phyloP scores from a whole-genome alignment of 441 rosid genomes.

The Biscutella laevigata region DNA sequence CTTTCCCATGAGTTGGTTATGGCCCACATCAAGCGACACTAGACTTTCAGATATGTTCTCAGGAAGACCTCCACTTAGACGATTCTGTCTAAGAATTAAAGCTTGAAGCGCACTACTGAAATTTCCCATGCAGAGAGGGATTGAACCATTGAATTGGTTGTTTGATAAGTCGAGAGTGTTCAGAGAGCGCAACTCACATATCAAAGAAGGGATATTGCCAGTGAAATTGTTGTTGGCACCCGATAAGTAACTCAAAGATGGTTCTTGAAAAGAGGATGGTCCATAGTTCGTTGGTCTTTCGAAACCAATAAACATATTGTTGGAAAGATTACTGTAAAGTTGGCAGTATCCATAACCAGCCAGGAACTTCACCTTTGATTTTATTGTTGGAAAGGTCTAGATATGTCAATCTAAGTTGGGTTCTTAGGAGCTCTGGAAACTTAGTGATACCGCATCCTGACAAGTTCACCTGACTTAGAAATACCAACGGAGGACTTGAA shows the following conservation, averaged over 20 bases:
- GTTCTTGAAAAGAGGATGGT: background rate
- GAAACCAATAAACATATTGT: conserved; percentile 11
- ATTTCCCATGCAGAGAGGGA: conserved; percentile 32
- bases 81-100: conserved; percentile 34
- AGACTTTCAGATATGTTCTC: conserved; percentile 15
- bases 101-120: conserved; percentile 14
- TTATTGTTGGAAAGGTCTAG: conserved; percentile 39
- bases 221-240: conserved; percentile 22
- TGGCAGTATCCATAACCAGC: conserved; percentile 33
- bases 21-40: conserved; percentile 30
- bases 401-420: background rate
- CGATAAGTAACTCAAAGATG: background rate
- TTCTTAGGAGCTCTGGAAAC: conserved; percentile 23
- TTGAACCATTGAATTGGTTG: conserved; percentile 24
- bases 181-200: conserved; percentile 26
- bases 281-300: background rate
- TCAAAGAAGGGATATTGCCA: conserved; percentile 27
- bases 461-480: background rate
- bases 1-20: conserved; percentile 30
- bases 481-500: background rate
- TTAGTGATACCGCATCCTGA: conserved; percentile 25
- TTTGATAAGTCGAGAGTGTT: conserved; percentile 34
- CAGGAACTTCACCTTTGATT: conserved; percentile 29
- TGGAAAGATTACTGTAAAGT: conserved; percentile 13
- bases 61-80: conserved; percentile 22